phyloP scores from a whole-genome alignment of 2,329 filamentous ascomycete genomes.

The Colletotrichum camelliae region DNA sequence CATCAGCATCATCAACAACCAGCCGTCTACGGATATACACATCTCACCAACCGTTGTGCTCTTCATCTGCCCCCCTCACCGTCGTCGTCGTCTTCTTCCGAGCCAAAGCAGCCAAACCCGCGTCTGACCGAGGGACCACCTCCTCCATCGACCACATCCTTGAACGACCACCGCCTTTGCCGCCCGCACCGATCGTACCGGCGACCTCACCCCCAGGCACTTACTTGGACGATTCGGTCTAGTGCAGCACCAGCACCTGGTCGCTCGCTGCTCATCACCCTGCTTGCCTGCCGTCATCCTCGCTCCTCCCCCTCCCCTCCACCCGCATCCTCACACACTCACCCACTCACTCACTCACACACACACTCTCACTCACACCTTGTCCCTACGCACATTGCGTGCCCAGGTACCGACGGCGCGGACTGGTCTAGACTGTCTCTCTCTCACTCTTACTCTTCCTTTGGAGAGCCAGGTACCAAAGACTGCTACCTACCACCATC shows the following conservation, averaged over 20 bases:
- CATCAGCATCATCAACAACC: neutral
- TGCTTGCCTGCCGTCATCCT: neutral
- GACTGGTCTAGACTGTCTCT: constrained; percentile 15
- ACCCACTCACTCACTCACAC: neutral
- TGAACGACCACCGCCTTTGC: constrained; percentile 10
- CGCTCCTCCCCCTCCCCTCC: neutral
- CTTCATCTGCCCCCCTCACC: neutral
- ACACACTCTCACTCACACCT: neutral
- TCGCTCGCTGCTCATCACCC: neutral
- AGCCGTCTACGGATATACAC: neutral
- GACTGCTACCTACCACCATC: neutral
- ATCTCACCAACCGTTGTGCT: neutral
- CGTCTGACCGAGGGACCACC: constrained; percentile 5
- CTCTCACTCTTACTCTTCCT: neutral
- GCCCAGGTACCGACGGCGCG: constrained; percentile 11
- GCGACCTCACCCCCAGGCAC: neutral
- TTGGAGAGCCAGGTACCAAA: neutral
- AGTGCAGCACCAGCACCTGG: neutral
- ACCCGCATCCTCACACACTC: neutral
- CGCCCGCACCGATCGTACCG: neutral
- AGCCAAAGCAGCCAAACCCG: neutral
- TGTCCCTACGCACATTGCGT: neutral
- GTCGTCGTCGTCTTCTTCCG: neutral
- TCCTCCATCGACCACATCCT: neutral
- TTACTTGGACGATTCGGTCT: neutral